Evolutionary conservation across 768 basidiomycete species (phyloP), one percentile per base, ranked within the genome.

Genomic region (Podaxis carcinomalis): DNA sequence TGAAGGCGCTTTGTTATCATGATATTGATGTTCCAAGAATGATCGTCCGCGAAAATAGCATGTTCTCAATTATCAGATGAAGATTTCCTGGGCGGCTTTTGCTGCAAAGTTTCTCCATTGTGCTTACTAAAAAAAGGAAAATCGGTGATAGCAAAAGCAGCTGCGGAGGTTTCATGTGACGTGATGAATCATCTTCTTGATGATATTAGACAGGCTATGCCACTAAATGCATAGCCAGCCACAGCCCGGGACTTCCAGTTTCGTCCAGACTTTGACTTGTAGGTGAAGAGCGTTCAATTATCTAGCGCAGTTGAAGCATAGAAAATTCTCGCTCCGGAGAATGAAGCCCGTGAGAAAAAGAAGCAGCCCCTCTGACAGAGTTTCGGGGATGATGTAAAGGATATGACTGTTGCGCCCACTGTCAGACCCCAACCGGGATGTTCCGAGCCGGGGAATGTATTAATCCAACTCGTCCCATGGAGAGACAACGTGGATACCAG

Each of bases 401-500:
- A 10, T 19, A 47, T 51, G 50, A 52, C 50, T 42, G 57, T 42
- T 32, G 46, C 28, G 21, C 32, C 46, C 23, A 49, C 5, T 47
- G 42, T 47, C 32, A 54, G 52, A 32, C 32, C 16, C 40, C 16
- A 47, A 35, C 57, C 57, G 57, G 35, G 51, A 58, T 58, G 57
- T 16, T 58, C 57, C 57, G 57, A 60, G n/a, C 59, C 59, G 59
- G 42, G 19, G 51, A 23, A 25, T 44, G 14, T 59, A 59, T 59
- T 59, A 19, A 59, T 59, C 52, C 27, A 36, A 16, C 27, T 28
- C 28, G 47, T 11, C 27, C 19, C 7, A n/a, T 7, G 32, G 37
- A 47, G 21, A 35, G 9, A 21, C 50, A 52, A 36, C 42, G 39
- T 51, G 50, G 51, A 52, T 58, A 37, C 35, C 46, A 35, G 44